These are phyloP conservation scores for Papiliotrema laurentii DNA, from an alignment of 1,284 basidiomycete genomes.

Conservation along the genomic window DNA sequence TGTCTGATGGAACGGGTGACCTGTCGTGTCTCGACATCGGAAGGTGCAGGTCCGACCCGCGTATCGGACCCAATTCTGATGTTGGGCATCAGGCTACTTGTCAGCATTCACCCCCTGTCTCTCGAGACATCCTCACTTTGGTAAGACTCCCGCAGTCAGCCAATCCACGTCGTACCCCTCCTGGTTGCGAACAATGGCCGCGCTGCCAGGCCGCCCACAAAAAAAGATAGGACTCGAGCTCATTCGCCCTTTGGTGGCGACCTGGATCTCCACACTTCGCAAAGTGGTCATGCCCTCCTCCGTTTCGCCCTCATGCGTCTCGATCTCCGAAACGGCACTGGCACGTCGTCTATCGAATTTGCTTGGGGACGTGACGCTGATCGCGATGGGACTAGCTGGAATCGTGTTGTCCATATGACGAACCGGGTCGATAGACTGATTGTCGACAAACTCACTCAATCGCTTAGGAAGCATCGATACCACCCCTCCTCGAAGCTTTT, in stretches of 20 bases:
- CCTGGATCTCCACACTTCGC: slow-evolving; percentile 14
- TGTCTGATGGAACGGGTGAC: neutral
- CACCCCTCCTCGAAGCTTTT: slow-evolving; percentile 20
- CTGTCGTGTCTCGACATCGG: neutral
- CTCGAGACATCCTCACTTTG: slow-evolving; percentile 13
- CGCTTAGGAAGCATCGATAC: slow-evolving; percentile 27
- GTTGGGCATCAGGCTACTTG: slow-evolving; percentile 16
- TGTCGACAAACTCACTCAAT: slow-evolving; percentile 12
- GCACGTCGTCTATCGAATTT: slow-evolving; percentile 1
- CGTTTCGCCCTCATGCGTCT: slow-evolving; percentile 2
- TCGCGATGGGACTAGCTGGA: slow-evolving; percentile 13
- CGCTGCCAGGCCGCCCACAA: slow-evolving; percentile 8
- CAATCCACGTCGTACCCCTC: slow-evolving; percentile 27
- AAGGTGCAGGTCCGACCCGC: slow-evolving; percentile 14
- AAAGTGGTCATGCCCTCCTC: slow-evolving; percentile 3
- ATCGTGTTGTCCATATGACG: neutral
- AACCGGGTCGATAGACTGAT: neutral
- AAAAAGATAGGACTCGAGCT: slow-evolving; percentile 24
- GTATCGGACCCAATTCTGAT: slow-evolving; percentile 20
- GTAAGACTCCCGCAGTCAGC: slow-evolving; percentile 25
- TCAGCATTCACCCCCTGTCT: neutral
- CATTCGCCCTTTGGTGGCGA: slow-evolving; percentile 25
- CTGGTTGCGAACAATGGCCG: neutral
- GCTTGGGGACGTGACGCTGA: slow-evolving; percentile 10
- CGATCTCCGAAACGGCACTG: neutral